Evolutionary conservation across 768 basidiomycete species (phyloP).

Genomic region (Suillus lakei): DNA sequence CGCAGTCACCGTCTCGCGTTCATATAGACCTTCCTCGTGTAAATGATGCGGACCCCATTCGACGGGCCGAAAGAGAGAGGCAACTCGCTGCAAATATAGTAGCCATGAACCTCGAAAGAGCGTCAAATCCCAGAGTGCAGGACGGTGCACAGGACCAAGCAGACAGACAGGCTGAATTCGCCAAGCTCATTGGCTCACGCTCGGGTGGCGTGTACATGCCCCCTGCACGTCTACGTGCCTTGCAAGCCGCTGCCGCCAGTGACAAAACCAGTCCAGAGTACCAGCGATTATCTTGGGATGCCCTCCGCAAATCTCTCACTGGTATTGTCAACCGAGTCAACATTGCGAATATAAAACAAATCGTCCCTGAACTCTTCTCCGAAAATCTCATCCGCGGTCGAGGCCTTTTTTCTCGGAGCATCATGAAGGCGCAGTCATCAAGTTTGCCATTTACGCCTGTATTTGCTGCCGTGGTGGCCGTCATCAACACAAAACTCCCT

Average conservation of each 20-base stretch:
- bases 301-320: slow-evolving; percentile 94
- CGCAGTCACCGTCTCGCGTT: slow-evolving; percentile 36
- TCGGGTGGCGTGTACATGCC: slow-evolving; percentile 98
- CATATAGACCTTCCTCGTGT: slow-evolving; percentile 53
- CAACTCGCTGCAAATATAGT: slow-evolving; percentile 76
- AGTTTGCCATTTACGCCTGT: slow-evolving; percentile 98
- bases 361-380: slow-evolving; percentile 87
- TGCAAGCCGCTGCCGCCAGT: slow-evolving; percentile 74
- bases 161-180: slow-evolving; percentile 86
- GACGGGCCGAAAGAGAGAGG: slow-evolving; percentile 77
- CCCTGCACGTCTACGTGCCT: slow-evolving; percentile 87
- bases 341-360: slow-evolving; percentile 92
- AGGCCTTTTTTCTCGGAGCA: slow-evolving; percentile 89
- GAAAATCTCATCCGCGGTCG: slow-evolving; percentile 95
- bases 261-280: slow-evolving; percentile 90
- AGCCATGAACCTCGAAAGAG: slow-evolving; percentile 67
- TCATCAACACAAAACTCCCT: slow-evolving; percentile 97
- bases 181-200: slow-evolving; percentile 79
- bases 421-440: slow-evolving; percentile 98
- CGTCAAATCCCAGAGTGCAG: slow-evolving; percentile 56
- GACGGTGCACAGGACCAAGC: slow-evolving; percentile 48
- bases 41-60: slow-evolving; percentile 75
- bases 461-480: slow-evolving; percentile 91
- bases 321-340: slow-evolving; percentile 99
- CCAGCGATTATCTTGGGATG: slow-evolving; percentile 97